These are phyloP conservation scores for Cordyceps tenuipes DNA, from an alignment of 2,329 filamentous ascomycete species.

Conservation along the genomic window DNA sequence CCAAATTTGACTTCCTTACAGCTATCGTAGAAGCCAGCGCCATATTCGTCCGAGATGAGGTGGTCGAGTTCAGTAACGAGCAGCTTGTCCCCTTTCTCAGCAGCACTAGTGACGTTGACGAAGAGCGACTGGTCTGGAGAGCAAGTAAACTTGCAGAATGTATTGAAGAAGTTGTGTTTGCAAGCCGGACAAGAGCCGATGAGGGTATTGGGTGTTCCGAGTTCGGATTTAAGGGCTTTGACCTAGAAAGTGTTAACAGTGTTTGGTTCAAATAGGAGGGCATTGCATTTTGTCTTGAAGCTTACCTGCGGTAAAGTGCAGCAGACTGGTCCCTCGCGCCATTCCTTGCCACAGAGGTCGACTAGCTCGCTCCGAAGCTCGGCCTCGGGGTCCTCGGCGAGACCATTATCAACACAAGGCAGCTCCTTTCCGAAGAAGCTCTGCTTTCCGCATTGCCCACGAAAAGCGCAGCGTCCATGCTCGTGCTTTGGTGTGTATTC, in stretches of 20 bases:
- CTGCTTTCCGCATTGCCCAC: conserved; percentile 85
- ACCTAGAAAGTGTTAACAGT: conserved; percentile 41
- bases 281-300: not conserved
- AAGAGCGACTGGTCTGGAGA: conserved; percentile 95
- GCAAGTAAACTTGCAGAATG: conserved; percentile 97
- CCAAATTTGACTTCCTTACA: conserved; percentile 99
- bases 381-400: conserved; percentile 65
- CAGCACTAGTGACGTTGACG: conserved; percentile 77
- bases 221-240: conserved; percentile 69
- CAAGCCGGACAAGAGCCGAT: conserved; percentile 93
- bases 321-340: conserved; percentile 77
- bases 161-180: conserved; percentile 96
- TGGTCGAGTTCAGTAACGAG: conserved; percentile 85
- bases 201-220: conserved; percentile 79
- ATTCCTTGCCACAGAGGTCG: conserved; percentile 77
- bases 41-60: conserved; percentile 75
- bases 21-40: conserved; percentile 84
- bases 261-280: not conserved
- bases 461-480: conserved; percentile 78
- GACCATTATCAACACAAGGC: conserved; percentile 85
- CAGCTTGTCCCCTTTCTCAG: conserved; percentile 47
- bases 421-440: conserved; percentile 83
- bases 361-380: conserved; percentile 70
- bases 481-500: conserved; percentile 60
- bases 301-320: conserved; percentile 70